phyloP scores from a whole-genome alignment of 2,329 filamentous ascomycete species.

The Cladophialophora carrionii region DNA sequence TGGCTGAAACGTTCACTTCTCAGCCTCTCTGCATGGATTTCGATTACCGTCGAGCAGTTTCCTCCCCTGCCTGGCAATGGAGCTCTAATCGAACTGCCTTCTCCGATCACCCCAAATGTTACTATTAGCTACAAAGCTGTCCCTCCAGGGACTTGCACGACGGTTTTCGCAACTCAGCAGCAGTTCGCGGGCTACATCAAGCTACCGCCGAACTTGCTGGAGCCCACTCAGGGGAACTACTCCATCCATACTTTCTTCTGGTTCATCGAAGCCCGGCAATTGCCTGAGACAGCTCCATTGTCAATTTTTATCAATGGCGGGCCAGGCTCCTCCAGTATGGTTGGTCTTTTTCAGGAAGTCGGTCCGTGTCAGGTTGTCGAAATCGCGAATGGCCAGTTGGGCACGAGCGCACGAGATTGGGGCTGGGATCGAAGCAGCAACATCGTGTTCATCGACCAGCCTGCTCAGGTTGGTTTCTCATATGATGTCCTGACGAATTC shows the following conservation, averaged over 20 bases:
- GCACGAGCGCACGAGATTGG: slow-evolving; percentile 53
- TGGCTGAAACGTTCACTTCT: slow-evolving; percentile 24
- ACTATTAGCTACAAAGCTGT: slow-evolving; percentile 70
- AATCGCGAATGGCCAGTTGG: slow-evolving; percentile 47
- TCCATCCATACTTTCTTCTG: slow-evolving; percentile 47
- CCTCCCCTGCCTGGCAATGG: slow-evolving; percentile 28
- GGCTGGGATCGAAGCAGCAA: slow-evolving; percentile 54
- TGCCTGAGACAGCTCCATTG: slow-evolving; percentile 53
- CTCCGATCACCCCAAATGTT: slow-evolving; percentile 63
- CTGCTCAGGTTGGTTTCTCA: slow-evolving; percentile 56
- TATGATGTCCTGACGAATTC: slow-evolving; percentile 52
- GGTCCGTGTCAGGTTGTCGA: slow-evolving; percentile 50
- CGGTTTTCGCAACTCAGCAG: slow-evolving; percentile 66
- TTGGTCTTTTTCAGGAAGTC: slow-evolving; percentile 56
- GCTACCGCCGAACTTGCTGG: slow-evolving; percentile 52
- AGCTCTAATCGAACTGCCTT: slow-evolving; percentile 59
- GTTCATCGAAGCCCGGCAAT: slow-evolving; percentile 49
- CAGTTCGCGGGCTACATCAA: slow-evolving; percentile 73
- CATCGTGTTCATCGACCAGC: slow-evolving; percentile 52
- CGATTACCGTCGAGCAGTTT: slow-evolving; percentile 28
- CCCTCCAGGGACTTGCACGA: slow-evolving; percentile 64
- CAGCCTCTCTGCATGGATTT: slow-evolving; percentile 15
- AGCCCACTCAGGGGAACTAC: slow-evolving; percentile 43
- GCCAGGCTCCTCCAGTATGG: slow-evolving; percentile 57
- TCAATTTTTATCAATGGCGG: slow-evolving; percentile 59